Evolutionary conservation across 2,329 filamentous ascomycete genomes (phyloP), one percentile per base, ranked within the genome.

Genomic region (Cladorrhinum sp.): DNA sequence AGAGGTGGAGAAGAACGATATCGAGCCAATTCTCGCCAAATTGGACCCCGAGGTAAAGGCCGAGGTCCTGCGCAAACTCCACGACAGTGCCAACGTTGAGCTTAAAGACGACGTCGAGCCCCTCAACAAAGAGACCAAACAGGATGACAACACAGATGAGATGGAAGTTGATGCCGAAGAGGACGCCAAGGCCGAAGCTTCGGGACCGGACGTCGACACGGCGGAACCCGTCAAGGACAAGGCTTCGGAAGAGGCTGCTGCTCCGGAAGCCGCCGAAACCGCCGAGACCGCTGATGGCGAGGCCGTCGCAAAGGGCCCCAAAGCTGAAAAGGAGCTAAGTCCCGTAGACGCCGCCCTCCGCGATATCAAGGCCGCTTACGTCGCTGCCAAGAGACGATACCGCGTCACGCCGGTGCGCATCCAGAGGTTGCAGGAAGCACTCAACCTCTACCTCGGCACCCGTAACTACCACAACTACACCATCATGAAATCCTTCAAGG

Each of bases 381-480:
- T 94, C 60, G 78, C 83, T 5, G 92, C 93, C 28, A 96, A 96
- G 77, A 87, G 90, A 51, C 83, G 86, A 1, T 98, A 97, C 73
- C 91, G 94, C 55, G 88, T 96, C 59, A 87, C 89, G 0, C 77
- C 85, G 0, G 77, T 79, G 20, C 92, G 95, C 8, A 81, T 95
- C 53, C 77, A 84, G 26, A 87, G 89, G 62, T 85, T 99, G 1
- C 91, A 96, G 73, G 82, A 85, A 33, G 87, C 87, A 0, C 82
- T 99, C 9, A 76, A 86, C 69, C 80, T 83, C 66, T 99, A 95
- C 75, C 76, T 89, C 9, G 95, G 95, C 65, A 97, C 93, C 3
- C 84, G 83, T 70, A 96, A 96, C 79, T 99, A 89, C 80, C 93
- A 97, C 83, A 99, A 99, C 81, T 99, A 96, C 80, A 99, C 95